phyloP scores from a whole-genome alignment of 2,329 filamentous ascomycete genomes.

The Penicillium sp. region DNA sequence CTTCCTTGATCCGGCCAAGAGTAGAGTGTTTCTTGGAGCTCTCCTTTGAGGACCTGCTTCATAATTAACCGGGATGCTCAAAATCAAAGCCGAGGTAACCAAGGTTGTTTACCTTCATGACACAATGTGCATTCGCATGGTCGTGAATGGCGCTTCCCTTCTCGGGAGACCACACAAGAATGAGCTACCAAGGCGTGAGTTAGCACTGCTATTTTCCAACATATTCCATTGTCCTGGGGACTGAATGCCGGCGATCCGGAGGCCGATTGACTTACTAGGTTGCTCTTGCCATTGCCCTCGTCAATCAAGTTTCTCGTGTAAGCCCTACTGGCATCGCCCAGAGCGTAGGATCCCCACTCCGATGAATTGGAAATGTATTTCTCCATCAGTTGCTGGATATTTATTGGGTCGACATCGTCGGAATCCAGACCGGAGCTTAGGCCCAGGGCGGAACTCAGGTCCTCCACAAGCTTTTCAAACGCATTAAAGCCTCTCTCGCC shows the following conservation, averaged over 20 bases:
- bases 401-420: conserved; percentile 70
- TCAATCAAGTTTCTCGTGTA: conserved; percentile 91
- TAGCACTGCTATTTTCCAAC: conserved; percentile 1
- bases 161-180: conserved; percentile 84
- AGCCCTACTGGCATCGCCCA: conserved; percentile 62
- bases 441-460: conserved; percentile 70
- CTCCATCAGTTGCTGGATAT: conserved; percentile 69
- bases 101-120: conserved; percentile 62
- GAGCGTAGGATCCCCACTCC: conserved; percentile 72
- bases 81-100: neutral
- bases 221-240: neutral
- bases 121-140: conserved; percentile 80
- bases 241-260: neutral
- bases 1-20: conserved; percentile 58
- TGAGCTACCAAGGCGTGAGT: conserved; percentile 53
- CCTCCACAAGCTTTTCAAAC: conserved; percentile 67
- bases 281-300: conserved; percentile 78
- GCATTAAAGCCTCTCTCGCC: conserved; percentile 18
- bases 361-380: conserved; percentile 63
- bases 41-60: conserved; percentile 65
- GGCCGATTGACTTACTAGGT: conserved; percentile 53
- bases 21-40: conserved; percentile 76
- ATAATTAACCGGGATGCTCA: neutral
- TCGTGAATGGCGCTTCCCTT: conserved; percentile 84
- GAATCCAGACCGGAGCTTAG: conserved; percentile 77